These are phyloP conservation scores for Colletotrichum liaoningense DNA, from an alignment of 2,329 filamentous ascomycete genomes.

Conservation along the genomic window DNA sequence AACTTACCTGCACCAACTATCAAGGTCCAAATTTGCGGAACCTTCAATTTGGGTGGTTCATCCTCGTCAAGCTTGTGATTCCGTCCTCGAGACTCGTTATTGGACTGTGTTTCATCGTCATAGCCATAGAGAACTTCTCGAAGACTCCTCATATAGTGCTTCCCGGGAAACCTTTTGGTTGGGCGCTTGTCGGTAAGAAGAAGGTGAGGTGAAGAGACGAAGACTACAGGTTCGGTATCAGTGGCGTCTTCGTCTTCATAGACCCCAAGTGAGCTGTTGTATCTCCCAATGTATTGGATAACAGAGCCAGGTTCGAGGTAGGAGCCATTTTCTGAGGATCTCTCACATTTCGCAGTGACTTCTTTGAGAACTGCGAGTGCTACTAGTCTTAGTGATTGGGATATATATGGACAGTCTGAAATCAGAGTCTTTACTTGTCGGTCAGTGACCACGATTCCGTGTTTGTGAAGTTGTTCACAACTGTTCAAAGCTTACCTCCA, in stretches of 20 bases:
- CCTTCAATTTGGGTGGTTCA: neutral
- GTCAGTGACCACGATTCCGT: neutral
- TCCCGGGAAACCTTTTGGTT: neutral
- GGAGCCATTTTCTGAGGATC: neutral
- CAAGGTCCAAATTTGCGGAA: constrained; percentile 4
- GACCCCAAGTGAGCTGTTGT: neutral
- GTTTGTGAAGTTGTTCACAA: constrained; percentile 2
- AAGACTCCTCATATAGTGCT: constrained; percentile 1
- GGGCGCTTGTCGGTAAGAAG: neutral
- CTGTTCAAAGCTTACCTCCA: neutral
- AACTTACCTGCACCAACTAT: constrained; percentile 1
- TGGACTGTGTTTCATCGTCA: neutral
- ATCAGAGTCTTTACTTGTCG: neutral
- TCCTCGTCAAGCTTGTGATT: neutral
- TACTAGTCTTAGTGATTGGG: neutral
- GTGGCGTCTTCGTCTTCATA: constrained; percentile 2
- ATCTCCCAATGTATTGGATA: constrained; percentile 13
- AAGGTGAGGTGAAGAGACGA: neutral
- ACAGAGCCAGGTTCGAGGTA: constrained; percentile 9
- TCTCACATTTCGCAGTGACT: neutral
- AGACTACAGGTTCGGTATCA: constrained; percentile 11
- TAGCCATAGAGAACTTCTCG: constrained; percentile 16
- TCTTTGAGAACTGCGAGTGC: constrained; percentile 7
- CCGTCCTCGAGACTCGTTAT: neutral
- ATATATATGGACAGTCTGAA: constrained; percentile 1